Percentiles rank a stretch among this genome's conserved stretches.
Conservation (phyloP, 495 filamentous ascomycete species). For the Xylaria scruposa region DNA sequence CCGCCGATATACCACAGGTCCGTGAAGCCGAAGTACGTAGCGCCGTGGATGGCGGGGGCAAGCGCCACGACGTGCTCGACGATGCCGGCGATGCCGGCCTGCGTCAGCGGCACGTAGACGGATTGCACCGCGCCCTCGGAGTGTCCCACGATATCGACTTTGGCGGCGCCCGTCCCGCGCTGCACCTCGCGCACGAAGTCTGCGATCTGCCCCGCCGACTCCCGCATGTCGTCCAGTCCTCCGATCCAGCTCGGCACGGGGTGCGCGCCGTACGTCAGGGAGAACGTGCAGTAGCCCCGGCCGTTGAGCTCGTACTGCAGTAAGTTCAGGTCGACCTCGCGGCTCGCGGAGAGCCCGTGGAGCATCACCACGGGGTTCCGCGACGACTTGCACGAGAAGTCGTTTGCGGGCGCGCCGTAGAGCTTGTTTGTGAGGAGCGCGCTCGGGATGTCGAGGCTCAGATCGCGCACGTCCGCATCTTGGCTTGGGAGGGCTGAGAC, state of each 20-base stretch:
- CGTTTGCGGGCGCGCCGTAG: conserved; percentile 40
- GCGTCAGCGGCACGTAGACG: conserved; percentile 59
- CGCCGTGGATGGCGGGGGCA: conserved; percentile 59
- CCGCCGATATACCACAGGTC: conserved; percentile 54
- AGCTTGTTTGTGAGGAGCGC: conserved; percentile 28
- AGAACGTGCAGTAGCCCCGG: conserved; percentile 60
- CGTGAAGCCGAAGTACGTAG: conserved; percentile 55
- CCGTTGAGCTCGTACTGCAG: conserved; percentile 58
- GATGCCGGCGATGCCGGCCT: conserved; percentile 47
- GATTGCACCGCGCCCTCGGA: conserved; percentile 61
- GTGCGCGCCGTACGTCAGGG: conserved; percentile 59
- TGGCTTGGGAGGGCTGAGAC: conserved; percentile 18
- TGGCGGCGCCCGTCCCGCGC: conserved; percentile 48
- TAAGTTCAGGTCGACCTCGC: conserved; percentile 59
- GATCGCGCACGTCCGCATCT: neutral
- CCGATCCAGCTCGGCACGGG: conserved; percentile 54
- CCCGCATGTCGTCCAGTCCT: conserved; percentile 51
- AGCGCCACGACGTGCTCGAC: conserved; percentile 58
- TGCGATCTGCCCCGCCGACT: conserved; percentile 58
- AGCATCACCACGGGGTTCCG: conserved; percentile 59
- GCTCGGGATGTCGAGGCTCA: conserved; percentile 31
- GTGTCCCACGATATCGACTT: conserved; percentile 61
- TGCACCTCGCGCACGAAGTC: conserved; percentile 53
- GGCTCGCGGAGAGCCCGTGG: conserved; percentile 60
- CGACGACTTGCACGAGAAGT: conserved; percentile 40